phyloP scores from a whole-genome alignment of 768 basidiomycete species.

The Lepiota subincarnata region DNA sequence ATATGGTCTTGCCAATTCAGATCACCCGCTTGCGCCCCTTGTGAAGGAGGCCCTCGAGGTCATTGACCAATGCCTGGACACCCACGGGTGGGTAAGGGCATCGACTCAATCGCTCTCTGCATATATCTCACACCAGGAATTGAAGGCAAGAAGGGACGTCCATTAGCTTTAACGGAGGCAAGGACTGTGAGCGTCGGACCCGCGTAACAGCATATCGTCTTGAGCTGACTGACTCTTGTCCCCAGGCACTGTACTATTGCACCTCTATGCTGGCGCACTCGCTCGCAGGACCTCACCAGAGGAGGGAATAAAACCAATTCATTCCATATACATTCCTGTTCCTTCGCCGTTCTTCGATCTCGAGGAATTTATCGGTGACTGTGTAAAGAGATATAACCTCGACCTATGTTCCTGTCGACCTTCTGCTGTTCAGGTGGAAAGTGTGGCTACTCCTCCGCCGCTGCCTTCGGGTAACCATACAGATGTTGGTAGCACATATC shows the following conservation, averaged over 20 bases:
- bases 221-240: slow-evolving; percentile 5
- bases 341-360: slow-evolving; percentile 83
- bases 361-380: slow-evolving; percentile 76
- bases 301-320: slow-evolving; percentile 42
- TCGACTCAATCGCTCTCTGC: slow-evolving; percentile 12
- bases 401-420: slow-evolving; percentile 62
- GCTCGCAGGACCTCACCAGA: slow-evolving; percentile 37
- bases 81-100: slow-evolving; percentile 67
- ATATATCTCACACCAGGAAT: slow-evolving; percentile 16
- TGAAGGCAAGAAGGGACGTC: slow-evolving; percentile 66
- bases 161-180: slow-evolving; percentile 97
- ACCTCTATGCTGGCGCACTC: slow-evolving; percentile 77
- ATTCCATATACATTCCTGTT: slow-evolving; percentile 83
- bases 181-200: slow-evolving; percentile 74
- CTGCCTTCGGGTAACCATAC: slow-evolving; percentile 17
- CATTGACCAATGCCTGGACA: slow-evolving; percentile 72
- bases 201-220: not conserved
- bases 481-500: slow-evolving; percentile 24
- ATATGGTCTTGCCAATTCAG: slow-evolving; percentile 54
- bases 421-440: slow-evolving; percentile 43
- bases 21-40: slow-evolving; percentile 41
- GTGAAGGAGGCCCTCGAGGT: slow-evolving; percentile 81
- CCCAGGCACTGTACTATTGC: slow-evolving; percentile 90
- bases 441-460: slow-evolving; percentile 35
- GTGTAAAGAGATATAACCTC: slow-evolving; percentile 61